These are phyloP conservation scores for Camellia oleifera DNA, from an alignment of 179 eudicot species.

Conservation along the genomic window DNA sequence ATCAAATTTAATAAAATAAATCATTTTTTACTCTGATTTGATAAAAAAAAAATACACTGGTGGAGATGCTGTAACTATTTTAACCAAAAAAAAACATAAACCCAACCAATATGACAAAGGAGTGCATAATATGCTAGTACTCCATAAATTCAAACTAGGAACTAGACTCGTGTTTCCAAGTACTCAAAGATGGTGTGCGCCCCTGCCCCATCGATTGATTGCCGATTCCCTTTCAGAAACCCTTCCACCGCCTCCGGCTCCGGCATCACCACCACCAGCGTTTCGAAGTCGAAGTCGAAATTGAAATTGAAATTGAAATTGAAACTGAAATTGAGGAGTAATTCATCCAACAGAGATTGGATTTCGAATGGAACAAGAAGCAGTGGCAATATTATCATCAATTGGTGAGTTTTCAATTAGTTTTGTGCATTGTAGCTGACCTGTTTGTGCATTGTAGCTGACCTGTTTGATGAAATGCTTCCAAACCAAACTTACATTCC, in stretches of 20 bases:
- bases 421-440: neutral
- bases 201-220: neutral
- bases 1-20: too few relatives aligned
- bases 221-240: too few relatives aligned
- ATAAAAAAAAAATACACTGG: too few relatives aligned
- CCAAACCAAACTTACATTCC: too few relatives aligned
- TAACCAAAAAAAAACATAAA: too few relatives aligned
- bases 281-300: neutral
- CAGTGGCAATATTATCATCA: neutral
- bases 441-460: neutral
- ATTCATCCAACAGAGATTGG: neutral
- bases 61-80: too few relatives aligned
- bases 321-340: neutral
- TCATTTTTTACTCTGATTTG: too few relatives aligned
- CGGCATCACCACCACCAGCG: neutral
- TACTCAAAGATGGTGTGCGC: neutral
- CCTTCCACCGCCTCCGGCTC: neutral
- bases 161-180: neutral
- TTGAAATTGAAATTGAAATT: neutral
- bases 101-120: too few relatives aligned
- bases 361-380: neutral
- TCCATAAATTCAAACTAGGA: too few relatives aligned
- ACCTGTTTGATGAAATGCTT: neutral
- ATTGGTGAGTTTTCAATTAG: conserved; percentile 1
- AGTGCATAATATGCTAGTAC: too few relatives aligned